These are phyloP conservation scores for Sphagnum fallax DNA, from an alignment of 228 moss, liverwort and hornwort genomes.

Conservation along the genomic window DNA sequence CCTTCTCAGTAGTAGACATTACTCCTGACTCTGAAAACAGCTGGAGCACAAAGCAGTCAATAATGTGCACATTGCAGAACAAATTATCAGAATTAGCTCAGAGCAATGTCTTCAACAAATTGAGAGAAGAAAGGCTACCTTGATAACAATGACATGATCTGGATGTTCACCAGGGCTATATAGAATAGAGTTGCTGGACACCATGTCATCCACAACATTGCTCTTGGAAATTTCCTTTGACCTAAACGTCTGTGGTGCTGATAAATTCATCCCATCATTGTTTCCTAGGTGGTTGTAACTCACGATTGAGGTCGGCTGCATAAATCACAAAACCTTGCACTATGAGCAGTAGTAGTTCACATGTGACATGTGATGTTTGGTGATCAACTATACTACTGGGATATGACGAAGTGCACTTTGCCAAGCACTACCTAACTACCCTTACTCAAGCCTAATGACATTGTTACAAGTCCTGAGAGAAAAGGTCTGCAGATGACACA, in stretches of 20 bases:
- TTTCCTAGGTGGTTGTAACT: slow-evolving; percentile 98
- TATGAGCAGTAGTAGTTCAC: background rate
- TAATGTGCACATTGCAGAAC: background rate
- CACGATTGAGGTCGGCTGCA: slow-evolving; percentile 92
- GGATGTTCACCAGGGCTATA: slow-evolving; percentile 95
- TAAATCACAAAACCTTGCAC: background rate
- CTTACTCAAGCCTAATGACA: no score
- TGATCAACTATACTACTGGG: no score
- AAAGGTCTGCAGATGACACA: slow-evolving; percentile 4
- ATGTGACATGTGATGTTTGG: no score
- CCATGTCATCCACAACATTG: slow-evolving; percentile 97
- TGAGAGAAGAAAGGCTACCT: slow-evolving; percentile 26
- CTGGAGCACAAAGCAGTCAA: background rate
- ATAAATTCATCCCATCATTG: slow-evolving; percentile 99
- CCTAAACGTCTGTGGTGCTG: slow-evolving; percentile 87
- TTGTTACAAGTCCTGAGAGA: no score
- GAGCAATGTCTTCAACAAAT: no score
- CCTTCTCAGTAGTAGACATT: background rate
- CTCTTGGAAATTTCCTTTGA: slow-evolving; percentile 97
- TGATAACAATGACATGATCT: slow-evolving; percentile 93
- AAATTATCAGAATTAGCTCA: background rate
- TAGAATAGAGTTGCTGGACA: slow-evolving; percentile 85
- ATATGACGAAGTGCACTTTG: no score
- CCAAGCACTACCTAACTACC: no score
- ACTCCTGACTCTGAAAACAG: background rate